Base-by-base conservation (phyloP, 2,329 filamentous ascomycete species). In the Penicillium fuscoglaucum region DNA sequence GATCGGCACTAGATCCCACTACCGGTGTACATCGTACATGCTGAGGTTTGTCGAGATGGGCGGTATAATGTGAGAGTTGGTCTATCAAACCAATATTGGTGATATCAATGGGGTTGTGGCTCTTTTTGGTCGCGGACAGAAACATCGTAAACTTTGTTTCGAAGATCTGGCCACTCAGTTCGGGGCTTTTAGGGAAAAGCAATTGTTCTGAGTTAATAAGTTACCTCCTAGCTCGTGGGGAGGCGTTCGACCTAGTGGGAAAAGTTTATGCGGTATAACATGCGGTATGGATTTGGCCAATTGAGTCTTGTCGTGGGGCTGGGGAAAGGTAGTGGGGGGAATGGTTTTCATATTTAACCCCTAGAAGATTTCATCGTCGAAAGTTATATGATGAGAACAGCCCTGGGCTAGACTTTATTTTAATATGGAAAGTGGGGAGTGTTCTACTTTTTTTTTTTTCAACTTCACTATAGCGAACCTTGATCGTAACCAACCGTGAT, bases 251-350 rank as follows among this genome's bases (percentile, higher is more conserved):
- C 33, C 55, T 31, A 31, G 26, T 8, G 8, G 12, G 29, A 21
- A 53, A 40, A 28, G 35, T 33, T 28, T 54, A 35, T 54, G 50
- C 50, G 37, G 17, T 17, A 31, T 29, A 54, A 43, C 21, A 53
- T 57, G 55, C 55, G 47, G 54, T 52, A 54, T 54, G 35, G 33
- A 45, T 8, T 41, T 37, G 15, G 28, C 55, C 55, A 57, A 54
- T 53, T 31, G 28, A 21, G 21, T 7, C 28, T 45, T 26, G 19
- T 17, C 15, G 2, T 46, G 41, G 35, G 35, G 15, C 3, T 24
- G 35, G n/a, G 43, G 41, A 29, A 51, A 29, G n/a, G 26, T 31
- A 17, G 33, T 9, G 41, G 33, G 31, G 47, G 24, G 21, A 19
- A 9, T 41, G 26, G n/a, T 1, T 19, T 43, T 26, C 13, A 24